These are phyloP conservation scores for Oropetium thomaeum DNA, from an alignment of 176 grass and related monocot species.

Conservation along the genomic window DNA sequence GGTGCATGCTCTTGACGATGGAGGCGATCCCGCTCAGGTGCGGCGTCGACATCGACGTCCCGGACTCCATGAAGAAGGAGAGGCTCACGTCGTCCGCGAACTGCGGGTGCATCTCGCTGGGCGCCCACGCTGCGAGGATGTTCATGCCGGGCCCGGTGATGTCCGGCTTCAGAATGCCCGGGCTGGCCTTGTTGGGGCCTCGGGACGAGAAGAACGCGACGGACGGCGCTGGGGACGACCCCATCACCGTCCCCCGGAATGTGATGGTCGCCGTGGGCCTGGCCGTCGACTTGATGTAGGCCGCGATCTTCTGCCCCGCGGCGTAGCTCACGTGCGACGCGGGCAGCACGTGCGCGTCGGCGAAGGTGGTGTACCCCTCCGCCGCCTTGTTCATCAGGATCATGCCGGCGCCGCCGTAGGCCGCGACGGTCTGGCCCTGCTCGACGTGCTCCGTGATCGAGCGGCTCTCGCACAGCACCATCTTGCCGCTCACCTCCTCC, in stretches of 20 bases:
- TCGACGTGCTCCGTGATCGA: conserved; percentile 31
- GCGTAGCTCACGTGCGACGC: conserved; percentile 51
- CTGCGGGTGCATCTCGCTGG: conserved; percentile 47
- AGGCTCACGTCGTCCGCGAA: conserved; percentile 37
- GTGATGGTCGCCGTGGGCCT: conserved; percentile 50
- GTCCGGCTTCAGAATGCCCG: conserved; percentile 65
- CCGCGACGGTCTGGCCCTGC: conserved; percentile 41
- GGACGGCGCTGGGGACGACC: conserved; percentile 49
- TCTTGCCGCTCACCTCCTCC: conserved; percentile 48
- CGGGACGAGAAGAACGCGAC: conserved; percentile 66
- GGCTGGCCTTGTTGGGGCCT: conserved; percentile 50
- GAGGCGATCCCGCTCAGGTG: conserved; percentile 71
- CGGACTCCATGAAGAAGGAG: conserved; percentile 66
- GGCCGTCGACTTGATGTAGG: conserved; percentile 42
- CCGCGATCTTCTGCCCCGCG: conserved; percentile 34
- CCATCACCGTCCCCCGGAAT: conserved; percentile 53
- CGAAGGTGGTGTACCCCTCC: conserved; percentile 60
- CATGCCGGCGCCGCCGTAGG: conserved; percentile 53
- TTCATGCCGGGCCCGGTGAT: conserved; percentile 67
- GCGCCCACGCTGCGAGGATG: conserved; percentile 67
- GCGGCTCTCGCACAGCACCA: conserved; percentile 62
- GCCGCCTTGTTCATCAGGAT: conserved; percentile 54
- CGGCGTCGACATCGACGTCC: conserved; percentile 73
- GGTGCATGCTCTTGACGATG: conserved; percentile 62
- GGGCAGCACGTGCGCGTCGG: conserved; percentile 54